Conservation (phyloP, 768 basidiomycete species). For the Lactarius sp. region DNA sequence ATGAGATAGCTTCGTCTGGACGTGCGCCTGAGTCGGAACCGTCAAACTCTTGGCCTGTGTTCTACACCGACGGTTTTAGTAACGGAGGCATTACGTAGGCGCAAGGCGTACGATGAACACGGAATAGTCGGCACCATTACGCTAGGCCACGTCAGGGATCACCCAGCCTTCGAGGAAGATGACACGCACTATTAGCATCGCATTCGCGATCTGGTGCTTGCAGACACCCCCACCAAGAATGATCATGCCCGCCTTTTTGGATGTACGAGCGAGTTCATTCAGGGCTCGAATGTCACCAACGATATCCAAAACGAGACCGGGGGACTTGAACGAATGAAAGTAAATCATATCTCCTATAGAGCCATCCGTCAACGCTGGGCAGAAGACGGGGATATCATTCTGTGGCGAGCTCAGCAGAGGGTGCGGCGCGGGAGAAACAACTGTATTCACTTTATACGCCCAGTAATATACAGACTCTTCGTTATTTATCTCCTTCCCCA, state of each 20-base stretch:
- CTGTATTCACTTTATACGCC: conserved; percentile 87
- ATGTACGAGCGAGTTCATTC: conserved; percentile 83
- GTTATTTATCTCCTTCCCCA: conserved; percentile 97
- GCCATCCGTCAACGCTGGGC: conserved; percentile 96
- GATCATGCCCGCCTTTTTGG: conserved; percentile 96
- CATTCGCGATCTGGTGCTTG: conserved; percentile 99
- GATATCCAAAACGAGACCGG: conserved; percentile 85
- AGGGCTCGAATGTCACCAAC: conserved; percentile 88
- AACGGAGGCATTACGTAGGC: neutral
- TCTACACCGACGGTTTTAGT: conserved; percentile 41
- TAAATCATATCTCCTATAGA: conserved; percentile 99
- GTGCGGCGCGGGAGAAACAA: conserved; percentile 25
- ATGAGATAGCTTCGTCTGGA: conserved; percentile 96
- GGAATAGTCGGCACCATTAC: conserved; percentile 96
- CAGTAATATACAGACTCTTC: conserved; percentile 99
- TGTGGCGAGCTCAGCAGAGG: conserved; percentile 36
- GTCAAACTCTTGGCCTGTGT: conserved; percentile 99
- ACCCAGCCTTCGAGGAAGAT: conserved; percentile 10
- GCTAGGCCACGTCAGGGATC: conserved; percentile 41
- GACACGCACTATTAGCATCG: conserved; percentile 87
- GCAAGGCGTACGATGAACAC: conserved; percentile 78
- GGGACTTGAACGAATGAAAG: conserved; percentile 91
- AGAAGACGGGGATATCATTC: conserved; percentile 99
- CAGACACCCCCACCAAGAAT: conserved; percentile 97
- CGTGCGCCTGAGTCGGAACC: conserved; percentile 96